Conservation (phyloP, 169 alveolate genomes). For the Condylostoma magnum region DNA sequence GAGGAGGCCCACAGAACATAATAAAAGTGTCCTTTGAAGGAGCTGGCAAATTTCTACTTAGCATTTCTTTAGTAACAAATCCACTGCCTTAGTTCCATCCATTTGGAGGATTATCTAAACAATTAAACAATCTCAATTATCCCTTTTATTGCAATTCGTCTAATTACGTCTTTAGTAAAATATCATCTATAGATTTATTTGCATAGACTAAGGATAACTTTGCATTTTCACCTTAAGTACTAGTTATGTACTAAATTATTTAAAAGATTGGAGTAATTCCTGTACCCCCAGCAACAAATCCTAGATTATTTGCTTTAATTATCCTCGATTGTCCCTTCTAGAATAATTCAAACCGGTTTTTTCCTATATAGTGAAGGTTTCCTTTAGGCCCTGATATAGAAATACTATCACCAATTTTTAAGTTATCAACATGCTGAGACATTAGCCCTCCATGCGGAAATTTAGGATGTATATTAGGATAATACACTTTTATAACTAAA, state of each 20-base stretch:
- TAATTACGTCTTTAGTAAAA: conserved; percentile 46
- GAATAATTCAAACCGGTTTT: no score
- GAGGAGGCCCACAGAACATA: conserved; percentile 78
- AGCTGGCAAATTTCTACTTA: conserved; percentile 47
- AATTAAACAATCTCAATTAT: conserved; percentile 36
- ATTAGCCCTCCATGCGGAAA: conserved; percentile 79
- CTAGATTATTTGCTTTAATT: conserved; percentile 33
- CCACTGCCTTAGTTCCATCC: conserved; percentile 66
- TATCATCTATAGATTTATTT: conserved; percentile 67
- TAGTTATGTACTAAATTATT: conserved; percentile 43
- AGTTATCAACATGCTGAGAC: conserved; percentile 62
- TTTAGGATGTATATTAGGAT: conserved; percentile 38
- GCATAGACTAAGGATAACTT: conserved; percentile 58
- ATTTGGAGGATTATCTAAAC: conserved; percentile 41
- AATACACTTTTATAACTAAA: conserved; percentile 64
- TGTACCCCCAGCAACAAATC: conserved; percentile 79
- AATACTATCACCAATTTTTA: conserved; percentile 56
- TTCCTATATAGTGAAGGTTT: conserved; percentile 41
- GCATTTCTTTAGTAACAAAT: conserved; percentile 56
- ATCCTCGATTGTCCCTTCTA: conserved; percentile 20
- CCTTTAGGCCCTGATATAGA: conserved; percentile 73
- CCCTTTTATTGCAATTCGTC: conserved; percentile 37
- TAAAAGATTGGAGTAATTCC: conserved; percentile 78
- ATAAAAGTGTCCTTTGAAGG: conserved; percentile 56
- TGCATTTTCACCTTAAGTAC: conserved; percentile 36